These are phyloP conservation scores for Fistulinella prunicolor DNA, from an alignment of 768 basidiomycete species.

Conservation along the genomic window DNA sequence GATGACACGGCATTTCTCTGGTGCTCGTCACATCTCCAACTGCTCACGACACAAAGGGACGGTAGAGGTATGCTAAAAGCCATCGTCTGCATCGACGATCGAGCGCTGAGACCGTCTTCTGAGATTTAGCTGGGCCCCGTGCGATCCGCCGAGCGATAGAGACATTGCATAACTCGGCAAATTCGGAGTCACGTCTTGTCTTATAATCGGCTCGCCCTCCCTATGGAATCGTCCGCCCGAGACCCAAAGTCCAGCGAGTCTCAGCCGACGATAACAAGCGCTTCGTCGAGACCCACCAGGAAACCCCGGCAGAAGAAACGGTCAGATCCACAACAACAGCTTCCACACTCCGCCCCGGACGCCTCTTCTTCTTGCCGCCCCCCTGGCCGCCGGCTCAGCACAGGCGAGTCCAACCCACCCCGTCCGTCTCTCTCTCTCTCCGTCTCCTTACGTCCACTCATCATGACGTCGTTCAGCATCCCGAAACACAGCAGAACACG, in stretches of 20 bases:
- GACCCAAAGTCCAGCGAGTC: slow-evolving; percentile 41
- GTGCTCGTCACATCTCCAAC: slow-evolving; percentile 14
- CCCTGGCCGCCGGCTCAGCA: slow-evolving; percentile 27
- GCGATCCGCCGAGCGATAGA: slow-evolving; percentile 8
- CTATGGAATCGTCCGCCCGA: slow-evolving; percentile 52
- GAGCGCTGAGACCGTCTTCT: slow-evolving; percentile 11
- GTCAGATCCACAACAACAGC: slow-evolving; percentile 28
- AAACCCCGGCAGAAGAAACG: slow-evolving; percentile 55
- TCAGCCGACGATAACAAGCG: slow-evolving; percentile 41
- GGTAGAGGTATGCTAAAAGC: slow-evolving; percentile 17
- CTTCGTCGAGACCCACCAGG: slow-evolving; percentile 39
- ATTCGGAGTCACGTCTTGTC: slow-evolving; percentile 28
- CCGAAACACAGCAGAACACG: slow-evolving; percentile 17
- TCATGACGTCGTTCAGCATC: slow-evolving; percentile 16
- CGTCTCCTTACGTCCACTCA: not conserved
- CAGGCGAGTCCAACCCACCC: slow-evolving; percentile 18
- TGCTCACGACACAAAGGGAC: slow-evolving; percentile 11
- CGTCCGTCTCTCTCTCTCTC: slow-evolving; percentile 14
- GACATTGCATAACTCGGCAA: slow-evolving; percentile 28
- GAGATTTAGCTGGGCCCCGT: slow-evolving; percentile 4
- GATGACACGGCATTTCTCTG: slow-evolving; percentile 30
- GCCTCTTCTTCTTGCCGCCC: slow-evolving; percentile 25
- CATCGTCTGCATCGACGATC: slow-evolving; percentile 5
- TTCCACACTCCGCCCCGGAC: slow-evolving; percentile 16
- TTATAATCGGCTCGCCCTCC: slow-evolving; percentile 27